Evolutionary conservation across 208 protist species (phyloP).

Genomic region (Crithidia thermophila): DNA sequence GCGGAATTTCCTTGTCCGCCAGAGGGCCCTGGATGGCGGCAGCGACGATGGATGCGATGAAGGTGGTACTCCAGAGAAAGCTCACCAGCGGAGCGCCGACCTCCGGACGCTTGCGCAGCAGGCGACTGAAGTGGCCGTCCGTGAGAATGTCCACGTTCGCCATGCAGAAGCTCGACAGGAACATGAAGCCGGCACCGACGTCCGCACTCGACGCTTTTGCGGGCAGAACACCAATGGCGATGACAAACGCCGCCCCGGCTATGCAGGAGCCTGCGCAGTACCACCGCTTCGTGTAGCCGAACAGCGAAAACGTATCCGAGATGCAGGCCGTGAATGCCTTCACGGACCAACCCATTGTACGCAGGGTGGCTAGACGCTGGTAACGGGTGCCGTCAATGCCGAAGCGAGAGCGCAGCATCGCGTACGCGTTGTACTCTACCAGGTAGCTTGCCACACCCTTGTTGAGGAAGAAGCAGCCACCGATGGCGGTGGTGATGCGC

Average conservation of each 20-base stretch:
- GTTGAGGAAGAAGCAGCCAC: slow-evolving; percentile 44
- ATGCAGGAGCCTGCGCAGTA: slow-evolving; percentile 42
- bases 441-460: slow-evolving; percentile 51
- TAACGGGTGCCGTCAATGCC: slow-evolving; percentile 24
- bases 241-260: slow-evolving; percentile 22
- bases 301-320: slow-evolving; percentile 40
- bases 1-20: slow-evolving; percentile 31
- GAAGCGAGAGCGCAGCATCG: slow-evolving; percentile 50
- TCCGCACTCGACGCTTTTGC: slow-evolving; percentile 28
- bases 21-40: slow-evolving; percentile 47
- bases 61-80: slow-evolving; percentile 42
- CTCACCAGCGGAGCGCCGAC: slow-evolving; percentile 42
- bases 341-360: slow-evolving; percentile 41
- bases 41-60: slow-evolving; percentile 41
- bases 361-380: slow-evolving; percentile 37
- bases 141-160: slow-evolving; percentile 60
- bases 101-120: slow-evolving; percentile 30
- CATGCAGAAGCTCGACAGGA: slow-evolving; percentile 41
- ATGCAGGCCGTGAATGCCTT: slow-evolving; percentile 54
- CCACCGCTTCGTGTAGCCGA: slow-evolving; percentile 60
- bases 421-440: slow-evolving; percentile 34
- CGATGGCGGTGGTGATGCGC: slow-evolving; percentile 31
- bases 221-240: slow-evolving; percentile 46
- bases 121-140: slow-evolving; percentile 55
- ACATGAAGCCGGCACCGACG: slow-evolving; percentile 43